phyloP scores from a whole-genome alignment of 305 asterid species.

The Solanum hybrid region DNA sequence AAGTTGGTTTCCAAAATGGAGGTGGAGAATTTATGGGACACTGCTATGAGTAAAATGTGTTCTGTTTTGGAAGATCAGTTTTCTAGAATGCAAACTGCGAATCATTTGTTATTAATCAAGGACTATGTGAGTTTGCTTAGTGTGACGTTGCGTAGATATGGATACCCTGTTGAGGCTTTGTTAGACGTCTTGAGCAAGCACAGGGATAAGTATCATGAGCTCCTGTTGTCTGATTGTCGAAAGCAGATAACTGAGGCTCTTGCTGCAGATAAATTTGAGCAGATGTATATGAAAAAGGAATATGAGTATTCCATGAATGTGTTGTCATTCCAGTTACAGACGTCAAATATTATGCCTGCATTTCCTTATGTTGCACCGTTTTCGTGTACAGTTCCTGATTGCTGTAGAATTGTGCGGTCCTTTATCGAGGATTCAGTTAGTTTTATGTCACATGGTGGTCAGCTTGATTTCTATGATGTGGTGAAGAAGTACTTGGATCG shows the following conservation, averaged over 20 bases:
- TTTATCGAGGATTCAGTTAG: slow-evolving; percentile 93
- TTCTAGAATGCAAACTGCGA: slow-evolving; percentile 96
- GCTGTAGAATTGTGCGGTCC: slow-evolving; percentile 92
- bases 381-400: slow-evolving; percentile 88
- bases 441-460: slow-evolving; percentile 93
- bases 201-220: slow-evolving; percentile 89
- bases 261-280: slow-evolving; percentile 88
- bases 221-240: slow-evolving; percentile 79
- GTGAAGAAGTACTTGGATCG: slow-evolving; percentile 90
- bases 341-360: slow-evolving; percentile 90
- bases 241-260: slow-evolving; percentile 84
- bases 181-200: slow-evolving; percentile 89
- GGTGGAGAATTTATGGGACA: slow-evolving; percentile 94
- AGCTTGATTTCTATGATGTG: slow-evolving; percentile 79
- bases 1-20: slow-evolving; percentile 76
- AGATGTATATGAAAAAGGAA: slow-evolving; percentile 97
- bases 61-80: slow-evolving; percentile 96
- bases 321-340: slow-evolving; percentile 86
- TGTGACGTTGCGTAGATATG: slow-evolving; percentile 80
- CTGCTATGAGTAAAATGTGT: slow-evolving; percentile 92
- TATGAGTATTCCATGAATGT: slow-evolving; percentile 90
- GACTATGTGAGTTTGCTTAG: slow-evolving; percentile 97
- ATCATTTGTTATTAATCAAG: slow-evolving; percentile 90
- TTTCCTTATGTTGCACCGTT: slow-evolving; percentile 91
- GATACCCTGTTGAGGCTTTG: slow-evolving; percentile 82